phyloP scores from a whole-genome alignment of 208 protist species.

The Vickermania spadyakhi region DNA sequence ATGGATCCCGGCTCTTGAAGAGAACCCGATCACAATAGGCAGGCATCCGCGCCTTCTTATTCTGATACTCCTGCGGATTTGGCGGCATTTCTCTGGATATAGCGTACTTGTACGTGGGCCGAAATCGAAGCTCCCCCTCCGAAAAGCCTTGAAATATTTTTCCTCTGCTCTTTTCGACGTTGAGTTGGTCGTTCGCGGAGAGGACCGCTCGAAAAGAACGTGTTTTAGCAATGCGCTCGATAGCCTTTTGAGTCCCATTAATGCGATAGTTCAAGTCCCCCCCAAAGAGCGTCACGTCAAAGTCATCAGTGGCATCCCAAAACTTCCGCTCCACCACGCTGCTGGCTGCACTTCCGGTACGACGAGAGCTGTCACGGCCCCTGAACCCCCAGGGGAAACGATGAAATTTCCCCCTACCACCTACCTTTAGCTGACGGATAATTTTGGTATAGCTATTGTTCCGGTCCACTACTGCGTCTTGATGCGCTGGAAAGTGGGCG shows the following conservation, averaged over 20 bases:
- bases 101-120: constrained; percentile 93
- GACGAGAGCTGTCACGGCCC: background rate
- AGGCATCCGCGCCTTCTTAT: constrained; percentile 72
- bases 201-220: constrained; percentile 68
- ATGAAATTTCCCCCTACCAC: constrained; percentile 21
- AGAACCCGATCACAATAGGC: constrained; percentile 84
- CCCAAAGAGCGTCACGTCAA: constrained; percentile 89
- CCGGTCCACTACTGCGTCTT: constrained; percentile 48
- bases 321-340: background rate
- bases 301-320: constrained; percentile 81
- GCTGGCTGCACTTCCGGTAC: background rate
- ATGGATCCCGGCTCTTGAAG: constrained; percentile 17
- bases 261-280: constrained; percentile 96
- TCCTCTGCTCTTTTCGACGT: constrained; percentile 64
- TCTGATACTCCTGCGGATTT: constrained; percentile 45
- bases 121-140: constrained; percentile 82
- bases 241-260: constrained; percentile 69
- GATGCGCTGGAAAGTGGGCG: constrained; percentile 87
- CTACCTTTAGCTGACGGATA: constrained; percentile 33
- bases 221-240: constrained; percentile 67
- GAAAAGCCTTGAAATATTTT: constrained; percentile 75
- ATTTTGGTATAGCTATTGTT: constrained; percentile 85
- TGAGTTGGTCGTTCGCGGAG: constrained; percentile 87
- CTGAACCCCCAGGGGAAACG: constrained; percentile 17
- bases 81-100: constrained; percentile 13